Percentiles rank a stretch among this genome's conserved stretches.
Evolutionary conservation across 225 moss, liverwort and hornwort species (phyloP).

Genomic region (Anthoceros angustus): DNA sequence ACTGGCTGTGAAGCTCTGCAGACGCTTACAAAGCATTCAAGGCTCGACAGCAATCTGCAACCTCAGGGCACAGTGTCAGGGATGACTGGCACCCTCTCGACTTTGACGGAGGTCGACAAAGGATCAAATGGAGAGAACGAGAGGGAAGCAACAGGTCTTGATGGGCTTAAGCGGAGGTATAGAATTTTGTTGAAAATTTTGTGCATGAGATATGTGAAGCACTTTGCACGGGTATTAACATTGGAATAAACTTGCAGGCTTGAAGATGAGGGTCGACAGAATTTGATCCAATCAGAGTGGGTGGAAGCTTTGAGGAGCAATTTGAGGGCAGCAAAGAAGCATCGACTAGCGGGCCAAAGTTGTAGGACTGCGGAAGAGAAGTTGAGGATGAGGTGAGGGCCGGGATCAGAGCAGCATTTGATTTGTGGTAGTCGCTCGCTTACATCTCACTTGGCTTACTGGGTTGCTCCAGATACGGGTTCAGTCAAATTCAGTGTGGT

Average conservation of each 20-base stretch:
- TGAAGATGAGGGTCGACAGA: slow-evolving; percentile 44
- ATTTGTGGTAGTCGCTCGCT: slow-evolving; percentile 9
- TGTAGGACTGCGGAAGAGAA: slow-evolving; percentile 16
- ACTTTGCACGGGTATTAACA: too few species aligned
- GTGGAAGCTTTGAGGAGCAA: slow-evolving; percentile 51
- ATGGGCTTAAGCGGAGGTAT: neutral
- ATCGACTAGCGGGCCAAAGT: slow-evolving; percentile 26
- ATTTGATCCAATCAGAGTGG: slow-evolving; percentile 51
- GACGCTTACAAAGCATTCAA: neutral
- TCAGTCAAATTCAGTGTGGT: neutral
- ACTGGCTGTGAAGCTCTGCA: neutral
- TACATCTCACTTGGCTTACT: neutral
- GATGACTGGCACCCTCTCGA: neutral
- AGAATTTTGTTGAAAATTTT: neutral
- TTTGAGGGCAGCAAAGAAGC: slow-evolving; percentile 50
- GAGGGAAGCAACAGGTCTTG: neutral
- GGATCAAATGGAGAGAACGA: neutral
- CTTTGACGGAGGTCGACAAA: neutral
- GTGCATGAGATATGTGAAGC: neutral
- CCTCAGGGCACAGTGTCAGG: neutral
- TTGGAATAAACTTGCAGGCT: slow-evolving; percentile 18
- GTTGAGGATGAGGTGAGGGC: slow-evolving; percentile 7
- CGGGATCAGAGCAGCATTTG: slow-evolving; percentile 40
- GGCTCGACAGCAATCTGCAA: neutral
- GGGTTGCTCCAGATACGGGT: neutral